phyloP scores from a whole-genome alignment of 805 yeast genomes.

The Zygosaccharomyces rouxii region DNA sequence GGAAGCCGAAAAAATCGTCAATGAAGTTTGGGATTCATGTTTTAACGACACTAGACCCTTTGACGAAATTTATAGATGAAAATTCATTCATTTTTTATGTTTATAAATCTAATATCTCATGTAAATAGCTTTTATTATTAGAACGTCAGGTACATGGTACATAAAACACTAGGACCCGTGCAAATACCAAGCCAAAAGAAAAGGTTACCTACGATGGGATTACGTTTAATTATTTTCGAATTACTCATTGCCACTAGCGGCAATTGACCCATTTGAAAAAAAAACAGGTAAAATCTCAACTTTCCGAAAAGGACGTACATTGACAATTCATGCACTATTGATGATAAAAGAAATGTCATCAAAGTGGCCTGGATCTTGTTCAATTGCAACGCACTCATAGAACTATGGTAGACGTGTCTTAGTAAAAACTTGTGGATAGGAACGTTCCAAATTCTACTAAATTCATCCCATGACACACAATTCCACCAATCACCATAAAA shows the following conservation, averaged over 20 bases:
- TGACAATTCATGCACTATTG: constrained; percentile 83
- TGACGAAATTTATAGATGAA: constrained; percentile 75
- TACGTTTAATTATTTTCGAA: constrained; percentile 51
- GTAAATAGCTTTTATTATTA: constrained; percentile 30
- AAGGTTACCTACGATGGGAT: constrained; percentile 65
- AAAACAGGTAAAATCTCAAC: constrained; percentile 72
- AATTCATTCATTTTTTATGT: background rate
- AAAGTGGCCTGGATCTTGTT: constrained; percentile 66
- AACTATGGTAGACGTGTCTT: constrained; percentile 91
- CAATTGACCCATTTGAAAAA: constrained; percentile 82
- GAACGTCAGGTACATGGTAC: constrained; percentile 76
- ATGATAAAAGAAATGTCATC: constrained; percentile 72
- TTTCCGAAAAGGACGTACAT: constrained; percentile 84
- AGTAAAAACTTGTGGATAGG: constrained; percentile 88
- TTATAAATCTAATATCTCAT: background rate
- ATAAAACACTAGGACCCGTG: constrained; percentile 83
- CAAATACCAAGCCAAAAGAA: constrained; percentile 91
- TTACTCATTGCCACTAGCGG: constrained; percentile 68
- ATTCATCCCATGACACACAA: constrained; percentile 87
- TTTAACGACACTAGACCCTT: constrained; percentile 94
- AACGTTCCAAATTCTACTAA: constrained; percentile 88
- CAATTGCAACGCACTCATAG: constrained; percentile 69
- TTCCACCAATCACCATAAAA: constrained; percentile 99
- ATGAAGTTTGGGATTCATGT: constrained; percentile 88
- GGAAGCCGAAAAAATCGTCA: constrained; percentile 74